phyloP scores from a whole-genome alignment of 208 protist genomes.

The Leishmania mexicana region DNA sequence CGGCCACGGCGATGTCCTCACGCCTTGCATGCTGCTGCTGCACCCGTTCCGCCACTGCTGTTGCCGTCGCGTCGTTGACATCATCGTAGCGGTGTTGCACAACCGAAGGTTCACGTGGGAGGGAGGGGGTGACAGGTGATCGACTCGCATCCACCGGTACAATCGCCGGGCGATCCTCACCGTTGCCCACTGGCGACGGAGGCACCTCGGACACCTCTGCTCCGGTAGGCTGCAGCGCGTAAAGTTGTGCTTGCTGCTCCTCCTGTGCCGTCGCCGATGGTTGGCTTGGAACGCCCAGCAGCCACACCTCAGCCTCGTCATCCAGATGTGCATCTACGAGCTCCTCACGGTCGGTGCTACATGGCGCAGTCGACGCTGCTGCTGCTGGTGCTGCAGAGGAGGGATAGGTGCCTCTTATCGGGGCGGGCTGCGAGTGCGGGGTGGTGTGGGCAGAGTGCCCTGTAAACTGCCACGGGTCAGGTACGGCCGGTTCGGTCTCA shows the following conservation, averaged over 20 bases:
- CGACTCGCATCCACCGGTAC: background rate
- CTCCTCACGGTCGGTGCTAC: background rate
- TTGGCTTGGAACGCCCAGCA: background rate
- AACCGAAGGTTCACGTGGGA: background rate
- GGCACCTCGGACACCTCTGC: background rate
- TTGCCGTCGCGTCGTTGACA: background rate
- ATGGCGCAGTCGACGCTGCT: background rate
- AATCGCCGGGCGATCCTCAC: background rate
- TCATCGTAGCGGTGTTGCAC: background rate
- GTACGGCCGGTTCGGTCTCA: background rate
- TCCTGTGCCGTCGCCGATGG: background rate
- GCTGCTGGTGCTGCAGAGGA: background rate
- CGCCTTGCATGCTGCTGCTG: background rate
- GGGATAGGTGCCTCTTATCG: background rate
- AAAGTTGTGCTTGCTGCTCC: background rate
- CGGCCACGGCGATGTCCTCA: background rate
- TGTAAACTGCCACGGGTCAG: background rate
- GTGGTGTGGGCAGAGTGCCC: constrained; percentile 6
- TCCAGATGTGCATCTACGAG: background rate
- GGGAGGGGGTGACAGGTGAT: background rate
- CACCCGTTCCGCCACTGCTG: background rate
- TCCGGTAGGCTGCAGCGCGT: background rate
- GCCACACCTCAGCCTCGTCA: background rate
- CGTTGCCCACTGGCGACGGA: background rate
- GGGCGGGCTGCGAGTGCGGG: background rate